Conservation (phyloP, 345 rosid genomes). For the Crucihimalaya himalaica region DNA sequence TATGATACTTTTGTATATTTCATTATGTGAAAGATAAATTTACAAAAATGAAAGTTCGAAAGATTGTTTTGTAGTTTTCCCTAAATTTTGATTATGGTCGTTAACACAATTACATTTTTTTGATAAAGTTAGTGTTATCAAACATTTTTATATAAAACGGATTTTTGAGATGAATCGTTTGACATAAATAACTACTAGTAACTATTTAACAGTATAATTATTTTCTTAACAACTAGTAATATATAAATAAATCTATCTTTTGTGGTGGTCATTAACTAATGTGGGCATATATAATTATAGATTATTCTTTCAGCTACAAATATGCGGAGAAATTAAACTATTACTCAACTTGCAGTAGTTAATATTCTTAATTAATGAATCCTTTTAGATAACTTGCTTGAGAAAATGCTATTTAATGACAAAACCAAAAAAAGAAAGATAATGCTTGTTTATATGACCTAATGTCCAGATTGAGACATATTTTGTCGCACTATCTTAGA, state of each 20-base stretch:
- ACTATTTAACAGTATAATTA: not conserved
- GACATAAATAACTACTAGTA: too few relatives aligned
- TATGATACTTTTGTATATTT: too few relatives aligned
- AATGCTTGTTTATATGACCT: constrained; percentile 14
- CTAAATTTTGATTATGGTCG: too few relatives aligned
- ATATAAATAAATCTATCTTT: not conserved
- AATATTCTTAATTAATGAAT: not conserved
- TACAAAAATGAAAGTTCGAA: too few relatives aligned
- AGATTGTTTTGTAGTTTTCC: too few relatives aligned
- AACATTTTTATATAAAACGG: too few relatives aligned
- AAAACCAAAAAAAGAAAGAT: not conserved
- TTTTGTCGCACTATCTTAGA: constrained; percentile 6
- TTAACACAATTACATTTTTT: too few relatives aligned
- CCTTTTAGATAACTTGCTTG: not conserved
- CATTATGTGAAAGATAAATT: too few relatives aligned
- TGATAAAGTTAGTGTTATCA: too few relatives aligned
- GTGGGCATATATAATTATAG: too few relatives aligned
- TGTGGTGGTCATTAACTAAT: not conserved
- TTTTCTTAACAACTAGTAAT: not conserved
- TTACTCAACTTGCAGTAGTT: not conserved
- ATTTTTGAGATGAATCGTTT: too few relatives aligned
- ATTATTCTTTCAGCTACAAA: not conserved
- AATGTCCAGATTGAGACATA: not conserved
- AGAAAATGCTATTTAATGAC: not conserved
- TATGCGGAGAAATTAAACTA: not conserved